Percentiles rank a stretch among this genome's conserved stretches.
phyloP scores from a whole-genome alignment of 2,329 filamentous ascomycete genomes.

The Aureobasidium uvarum region DNA sequence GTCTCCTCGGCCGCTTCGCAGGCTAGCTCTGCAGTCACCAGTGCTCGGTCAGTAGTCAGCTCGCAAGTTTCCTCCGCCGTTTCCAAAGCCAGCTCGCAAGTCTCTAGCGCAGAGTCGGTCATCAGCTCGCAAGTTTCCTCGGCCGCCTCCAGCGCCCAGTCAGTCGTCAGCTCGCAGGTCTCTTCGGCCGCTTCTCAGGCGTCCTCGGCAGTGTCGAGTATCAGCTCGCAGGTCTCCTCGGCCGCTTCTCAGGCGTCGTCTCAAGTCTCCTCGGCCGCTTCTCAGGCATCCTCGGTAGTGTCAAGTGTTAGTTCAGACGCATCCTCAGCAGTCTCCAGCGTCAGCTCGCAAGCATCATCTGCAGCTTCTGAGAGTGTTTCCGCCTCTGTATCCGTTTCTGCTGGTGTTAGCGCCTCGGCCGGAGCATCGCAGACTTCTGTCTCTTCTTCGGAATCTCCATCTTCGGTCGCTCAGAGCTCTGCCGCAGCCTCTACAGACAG shows the following conservation, averaged over 20 bases:
- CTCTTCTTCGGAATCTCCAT: background rate
- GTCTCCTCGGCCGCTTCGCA: background rate
- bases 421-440: background rate
- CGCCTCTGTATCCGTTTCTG: conserved; percentile 2
- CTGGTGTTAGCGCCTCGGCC: background rate
- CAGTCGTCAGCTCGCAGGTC: background rate
- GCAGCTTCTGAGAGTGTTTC: background rate
- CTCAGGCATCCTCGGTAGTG: background rate
- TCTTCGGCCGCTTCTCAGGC: background rate
- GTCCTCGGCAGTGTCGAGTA: background rate
- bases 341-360: conserved; percentile 2
- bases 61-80: background rate
- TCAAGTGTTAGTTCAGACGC: background rate
- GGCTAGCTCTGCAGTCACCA: background rate
- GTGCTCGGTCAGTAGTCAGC: background rate
- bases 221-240: background rate
- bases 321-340: background rate
- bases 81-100: background rate
- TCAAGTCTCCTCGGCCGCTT: background rate
- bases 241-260: background rate
- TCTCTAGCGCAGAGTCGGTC: background rate
- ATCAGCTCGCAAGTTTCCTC: background rate
- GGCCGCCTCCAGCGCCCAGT: background rate
- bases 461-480: background rate
- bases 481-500: background rate